These are phyloP conservation scores for Nemania abortiva DNA, from an alignment of 2,329 filamentous ascomycete genomes.

Conservation along the genomic window DNA sequence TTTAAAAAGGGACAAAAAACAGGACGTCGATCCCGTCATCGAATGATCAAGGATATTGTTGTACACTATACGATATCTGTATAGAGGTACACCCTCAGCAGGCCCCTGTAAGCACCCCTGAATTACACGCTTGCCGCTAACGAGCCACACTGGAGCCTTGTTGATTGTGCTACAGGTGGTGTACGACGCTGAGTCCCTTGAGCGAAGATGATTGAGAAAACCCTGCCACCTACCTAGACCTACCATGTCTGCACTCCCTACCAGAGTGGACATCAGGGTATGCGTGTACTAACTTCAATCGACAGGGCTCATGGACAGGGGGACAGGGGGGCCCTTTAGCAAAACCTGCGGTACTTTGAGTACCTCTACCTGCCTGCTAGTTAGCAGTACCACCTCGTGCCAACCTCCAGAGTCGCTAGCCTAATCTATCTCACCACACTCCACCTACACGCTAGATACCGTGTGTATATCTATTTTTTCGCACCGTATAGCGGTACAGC, in stretches of 20 bases:
- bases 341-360: not conserved
- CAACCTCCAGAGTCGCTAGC: conserved; percentile 40
- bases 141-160: conserved; percentile 46
- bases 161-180: conserved; percentile 39
- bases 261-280: conserved; percentile 27
- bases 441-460: conserved; percentile 6
- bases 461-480: conserved; percentile 6
- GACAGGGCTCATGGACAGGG: conserved; percentile 32
- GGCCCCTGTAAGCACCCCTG: conserved; percentile 34
- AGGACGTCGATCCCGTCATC: conserved; percentile 32
- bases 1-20: conserved; percentile 1
- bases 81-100: conserved; percentile 38
- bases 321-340: conserved; percentile 1
- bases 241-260: conserved; percentile 22
- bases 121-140: conserved; percentile 46
- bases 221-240: conserved; percentile 23
- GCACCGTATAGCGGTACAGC: conserved; percentile 17
- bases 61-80: conserved; percentile 35
- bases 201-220: conserved; percentile 36
- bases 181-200: conserved; percentile 40
- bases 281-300: conserved; percentile 6
- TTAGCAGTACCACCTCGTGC: not conserved
- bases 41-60: conserved; percentile 30
- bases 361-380: conserved; percentile 9
- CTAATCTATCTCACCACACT: conserved; percentile 33